Evolutionary conservation across 805 yeast species (phyloP), one percentile per base, ranked within the genome.

Genomic region (Sugiyamaella marilandica): DNA sequence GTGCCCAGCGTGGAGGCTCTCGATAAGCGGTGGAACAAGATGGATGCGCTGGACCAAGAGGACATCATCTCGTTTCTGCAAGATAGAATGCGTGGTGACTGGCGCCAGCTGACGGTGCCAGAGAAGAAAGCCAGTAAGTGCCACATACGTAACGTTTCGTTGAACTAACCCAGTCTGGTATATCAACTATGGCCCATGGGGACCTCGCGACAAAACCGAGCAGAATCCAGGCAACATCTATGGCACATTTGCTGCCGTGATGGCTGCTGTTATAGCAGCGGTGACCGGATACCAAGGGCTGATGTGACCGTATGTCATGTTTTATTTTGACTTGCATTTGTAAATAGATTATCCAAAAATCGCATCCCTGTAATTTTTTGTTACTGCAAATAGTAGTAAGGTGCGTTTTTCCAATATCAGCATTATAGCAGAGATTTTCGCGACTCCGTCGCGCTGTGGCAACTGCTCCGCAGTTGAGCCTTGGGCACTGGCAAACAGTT

Each of bases 1-100:
- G 58, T 60, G 18, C 73, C 71, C n/a, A 57, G 60, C 32, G 53
- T 67, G n/a, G 51, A 49, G 37, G 59, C 55, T 34, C 58, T 70
- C 35, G 54, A 54, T 35, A 59, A 59, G 48, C 60, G 70, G 24
- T 70, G 73, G 73, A 26, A 49, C 35, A 62, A 55, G 47, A 56
- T 70, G 67, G 68, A 68, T 41, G 62, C 63, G 9, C 61, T 66
- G n/a, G 62, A 66, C 48, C 72, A 70, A 57, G 71, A 70, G 54
- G 71, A 68, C 36, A 56, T 70, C n/a, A 56, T 66, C 3, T 62
- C 65, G 14, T 70, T 65, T 51, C 59, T 70, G 10, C 72, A 69
- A 45, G 70, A 67, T 51, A 50, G 57, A 31, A 65, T 65, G 65
- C 62, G 71, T 2, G 70, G 67, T 16, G 65, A 63, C 51, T 70